Base-by-base conservation (phyloP, 2,329 filamentous ascomycete genomes). In the Calonectria pseudoturangicola region DNA sequence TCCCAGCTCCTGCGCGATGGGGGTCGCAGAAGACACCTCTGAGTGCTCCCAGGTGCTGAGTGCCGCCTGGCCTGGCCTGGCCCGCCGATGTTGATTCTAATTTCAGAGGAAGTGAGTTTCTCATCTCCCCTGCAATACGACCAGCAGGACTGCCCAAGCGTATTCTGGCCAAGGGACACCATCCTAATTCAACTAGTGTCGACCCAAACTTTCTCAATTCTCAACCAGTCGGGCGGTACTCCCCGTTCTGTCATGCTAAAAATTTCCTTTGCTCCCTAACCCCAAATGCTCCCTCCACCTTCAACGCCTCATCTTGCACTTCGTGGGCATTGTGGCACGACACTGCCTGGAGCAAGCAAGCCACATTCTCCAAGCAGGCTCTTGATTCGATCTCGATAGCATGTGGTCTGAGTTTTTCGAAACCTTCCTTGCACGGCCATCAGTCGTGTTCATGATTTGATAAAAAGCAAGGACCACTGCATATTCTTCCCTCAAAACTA, bases 331-430 rank as follows among this genome's bases (percentile, higher is more conserved):
- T 43, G 63, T 71, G 68, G 56, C 43, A 56, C 30, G 30, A 58
- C 64, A 41, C 39, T 41, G 56, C 45, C 33, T 56, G 64, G 50
- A 63, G 33, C 21, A 63, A 50, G 58, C 62, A 63, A 54, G 65
- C 68, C 51, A 16, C 67, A 70, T 60, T 73, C 68, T 73, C 41
- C 33, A 72, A 62, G 68, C 47, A 41, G 58, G 62, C 54, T 51
- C 54, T 74, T 73, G 73, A 47, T 73, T 74, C 68, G 50, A 70
- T 43, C 39, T 64, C 48, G 68, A 68, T 67, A 70, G 28, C 54
- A 33, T 64, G 47, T 50, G 70, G 70, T 76, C 72, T 73, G 41
- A 25, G 56, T 50, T 51, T 39, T 33, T 30, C 21, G 16, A 51
- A 51, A 69, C 56, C 47, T 71, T 68, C 56, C 47, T 71, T 68